Conservation (phyloP, 1,284 basidiomycete species). For the Ustanciosporium gigantosporum region DNA sequence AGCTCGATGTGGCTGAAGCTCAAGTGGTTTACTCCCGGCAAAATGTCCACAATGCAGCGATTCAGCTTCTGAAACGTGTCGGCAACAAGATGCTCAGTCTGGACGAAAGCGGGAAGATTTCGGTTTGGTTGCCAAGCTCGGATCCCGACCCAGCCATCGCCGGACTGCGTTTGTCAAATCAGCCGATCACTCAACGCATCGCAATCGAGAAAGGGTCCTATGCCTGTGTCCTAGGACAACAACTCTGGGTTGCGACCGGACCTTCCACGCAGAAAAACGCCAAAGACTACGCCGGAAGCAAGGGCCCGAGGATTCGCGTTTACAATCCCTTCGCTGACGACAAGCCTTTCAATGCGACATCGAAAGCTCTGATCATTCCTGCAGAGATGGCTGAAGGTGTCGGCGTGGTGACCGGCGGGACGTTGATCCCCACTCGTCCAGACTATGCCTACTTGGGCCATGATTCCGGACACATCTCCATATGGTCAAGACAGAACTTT, state of each 20-base stretch:
- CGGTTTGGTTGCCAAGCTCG: conserved; percentile 41
- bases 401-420: conserved; percentile 79
- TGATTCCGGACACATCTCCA: conserved; percentile 73
- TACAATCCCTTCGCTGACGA: conserved; percentile 56
- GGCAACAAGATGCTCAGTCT: conserved; percentile 49
- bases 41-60: conserved; percentile 46
- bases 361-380: conserved; percentile 38
- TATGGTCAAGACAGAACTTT: conserved; percentile 43
- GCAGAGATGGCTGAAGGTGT: conserved; percentile 68
- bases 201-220: conserved; percentile 47
- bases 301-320: conserved; percentile 42
- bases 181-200: conserved; percentile 55
- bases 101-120: conserved; percentile 59
- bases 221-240: conserved; percentile 43
- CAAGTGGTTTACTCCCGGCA: conserved; percentile 28
- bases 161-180: conserved; percentile 32
- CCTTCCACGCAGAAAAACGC: conserved; percentile 12
- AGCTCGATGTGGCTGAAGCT: conserved; percentile 47
- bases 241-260: conserved; percentile 51
- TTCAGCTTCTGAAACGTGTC: conserved; percentile 43
- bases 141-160: conserved; percentile 20
- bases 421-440: conserved; percentile 73
- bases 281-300: conserved; percentile 18
- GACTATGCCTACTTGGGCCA: conserved; percentile 82
- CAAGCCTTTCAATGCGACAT: conserved; percentile 55